phyloP scores from a whole-genome alignment of 768 basidiomycete species.

The Pleurotus salmoneostramineus region DNA sequence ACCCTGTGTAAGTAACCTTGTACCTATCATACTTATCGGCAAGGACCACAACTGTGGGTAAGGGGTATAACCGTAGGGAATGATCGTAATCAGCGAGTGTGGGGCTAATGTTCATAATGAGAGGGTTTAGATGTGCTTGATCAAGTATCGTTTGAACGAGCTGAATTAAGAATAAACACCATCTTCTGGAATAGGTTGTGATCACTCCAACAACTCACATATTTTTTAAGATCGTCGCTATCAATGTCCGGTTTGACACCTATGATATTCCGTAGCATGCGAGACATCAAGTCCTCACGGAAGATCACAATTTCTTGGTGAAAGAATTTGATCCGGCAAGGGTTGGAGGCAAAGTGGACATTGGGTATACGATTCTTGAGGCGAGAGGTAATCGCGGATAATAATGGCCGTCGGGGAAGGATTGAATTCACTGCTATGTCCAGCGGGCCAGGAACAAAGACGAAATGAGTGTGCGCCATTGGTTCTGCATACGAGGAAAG shows the following conservation, averaged over 20 bases:
- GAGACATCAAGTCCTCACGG: slow-evolving; percentile 89
- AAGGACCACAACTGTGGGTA: slow-evolving; percentile 90
- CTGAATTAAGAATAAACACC: slow-evolving; percentile 32
- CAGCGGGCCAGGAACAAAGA: slow-evolving; percentile 91
- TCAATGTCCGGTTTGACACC: slow-evolving; percentile 79
- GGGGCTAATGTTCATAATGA: slow-evolving; percentile 82
- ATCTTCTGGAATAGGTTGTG: no score
- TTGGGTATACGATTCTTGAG: slow-evolving; percentile 74
- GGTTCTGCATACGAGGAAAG: slow-evolving; percentile 79
- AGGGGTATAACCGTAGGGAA: slow-evolving; percentile 85
- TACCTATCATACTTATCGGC: slow-evolving; percentile 97
- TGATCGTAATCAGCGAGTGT: slow-evolving; percentile 90
- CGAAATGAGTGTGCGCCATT: slow-evolving; percentile 77
- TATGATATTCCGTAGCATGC: slow-evolving; percentile 89
- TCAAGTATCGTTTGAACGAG: slow-evolving; percentile 96
- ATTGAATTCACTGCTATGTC: slow-evolving; percentile 82
- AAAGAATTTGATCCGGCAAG: slow-evolving; percentile 93
- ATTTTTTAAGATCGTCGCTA: slow-evolving; percentile 82
- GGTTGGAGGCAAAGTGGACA: slow-evolving; percentile 82
- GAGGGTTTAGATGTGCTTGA: slow-evolving; percentile 89
- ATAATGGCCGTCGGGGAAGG: slow-evolving; percentile 77
- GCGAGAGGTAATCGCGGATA: slow-evolving; percentile 68
- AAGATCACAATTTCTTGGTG: slow-evolving; percentile 94
- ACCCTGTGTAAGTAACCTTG: slow-evolving; percentile 95
- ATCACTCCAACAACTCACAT: slow-evolving; percentile 45